Base-by-base conservation (phyloP, 805 yeast species). In the Pichia insulana region DNA sequence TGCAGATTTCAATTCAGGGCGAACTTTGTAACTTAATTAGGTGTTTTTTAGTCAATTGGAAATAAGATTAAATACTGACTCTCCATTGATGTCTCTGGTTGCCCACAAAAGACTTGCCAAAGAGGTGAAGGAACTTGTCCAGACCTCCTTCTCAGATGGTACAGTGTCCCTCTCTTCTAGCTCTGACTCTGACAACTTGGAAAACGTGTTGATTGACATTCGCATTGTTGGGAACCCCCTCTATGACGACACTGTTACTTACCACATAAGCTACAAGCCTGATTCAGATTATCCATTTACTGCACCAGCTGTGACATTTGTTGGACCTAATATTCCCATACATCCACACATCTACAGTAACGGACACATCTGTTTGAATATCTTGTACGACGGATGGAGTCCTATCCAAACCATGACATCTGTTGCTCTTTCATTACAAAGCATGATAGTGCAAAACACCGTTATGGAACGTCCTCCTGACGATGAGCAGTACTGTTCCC, bases 261-360 rank as follows among this genome's bases (percentile, higher is more conserved):
- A 28, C 30, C 30, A 32, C 4, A 7, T 47, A 3, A 39, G 36
- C 13, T 47, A 43, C 20, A 35, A 31, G 30, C 20, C 38, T 2
- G 36, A 30, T 6, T 13, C 6, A 2, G 41, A 44, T 2, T 47
- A 47, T 11, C 50, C 50, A 5, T 47, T 47, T 19, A 13, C 27
- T 4, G 44, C 48, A 2, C 50, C 50, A 3, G 30, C 31, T 4
- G 43, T 47, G 1, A 20, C 27, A 2, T 47, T 47, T 20, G 33
- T 42, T 2, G 50, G 50, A 2, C 18, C 35, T 2, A 48, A 46
- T 39, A 70, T 82, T 3, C 90, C 90, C 1, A 51, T 80, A 3
- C 88, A 82, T 53, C 90, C 90, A 0, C 90, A 82, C 53, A 68
- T 82, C 3, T 82, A 82, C 53, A 71, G 81, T 27, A 83, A 83